phyloP scores from a whole-genome alignment of 257 asterid genomes.

The Thymus mandschuricus region DNA sequence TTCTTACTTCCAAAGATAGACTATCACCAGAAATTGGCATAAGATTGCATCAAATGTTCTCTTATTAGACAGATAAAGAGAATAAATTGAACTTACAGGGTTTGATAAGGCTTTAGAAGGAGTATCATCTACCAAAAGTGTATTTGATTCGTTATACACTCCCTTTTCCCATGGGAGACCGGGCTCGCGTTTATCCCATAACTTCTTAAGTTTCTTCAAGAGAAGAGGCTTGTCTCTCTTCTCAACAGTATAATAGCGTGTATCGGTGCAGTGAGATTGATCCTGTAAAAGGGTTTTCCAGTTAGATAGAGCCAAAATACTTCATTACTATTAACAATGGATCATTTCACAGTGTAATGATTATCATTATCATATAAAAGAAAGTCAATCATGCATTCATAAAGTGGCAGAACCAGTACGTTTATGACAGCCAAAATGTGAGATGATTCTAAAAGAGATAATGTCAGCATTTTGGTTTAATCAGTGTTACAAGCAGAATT shows the following conservation, averaged over 20 bases:
- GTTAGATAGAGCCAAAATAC: slow-evolving; percentile 18
- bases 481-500: too few species aligned
- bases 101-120: slow-evolving; percentile 78
- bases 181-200: slow-evolving; percentile 72
- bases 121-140: slow-evolving; percentile 84
- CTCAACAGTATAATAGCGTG: slow-evolving; percentile 60
- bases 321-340: slow-evolving; percentile 6
- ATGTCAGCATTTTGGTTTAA: too few species aligned
- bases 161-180: slow-evolving; percentile 87
- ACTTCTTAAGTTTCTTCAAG: slow-evolving; percentile 68
- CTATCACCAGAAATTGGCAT: slow-evolving; percentile 25
- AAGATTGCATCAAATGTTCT: slow-evolving; percentile 14
- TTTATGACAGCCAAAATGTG: not conserved
- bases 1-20: slow-evolving; percentile 2
- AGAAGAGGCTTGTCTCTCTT: slow-evolving; percentile 69
- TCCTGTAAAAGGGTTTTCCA: slow-evolving; percentile 52
- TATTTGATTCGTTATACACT: slow-evolving; percentile 72
- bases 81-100: slow-evolving; percentile 60
- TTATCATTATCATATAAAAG: slow-evolving; percentile 5
- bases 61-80: slow-evolving; percentile 19
- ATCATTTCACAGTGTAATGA: slow-evolving; percentile 8
- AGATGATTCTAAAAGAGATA: too few species aligned
- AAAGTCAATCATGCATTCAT: slow-evolving; percentile 6
- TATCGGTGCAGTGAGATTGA: slow-evolving; percentile 74
- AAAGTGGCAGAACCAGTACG: not conserved